These are phyloP conservation scores for Cutaneotrichosporon sp. DNA, from an alignment of 1,284 basidiomycete genomes.

Conservation along the genomic window DNA sequence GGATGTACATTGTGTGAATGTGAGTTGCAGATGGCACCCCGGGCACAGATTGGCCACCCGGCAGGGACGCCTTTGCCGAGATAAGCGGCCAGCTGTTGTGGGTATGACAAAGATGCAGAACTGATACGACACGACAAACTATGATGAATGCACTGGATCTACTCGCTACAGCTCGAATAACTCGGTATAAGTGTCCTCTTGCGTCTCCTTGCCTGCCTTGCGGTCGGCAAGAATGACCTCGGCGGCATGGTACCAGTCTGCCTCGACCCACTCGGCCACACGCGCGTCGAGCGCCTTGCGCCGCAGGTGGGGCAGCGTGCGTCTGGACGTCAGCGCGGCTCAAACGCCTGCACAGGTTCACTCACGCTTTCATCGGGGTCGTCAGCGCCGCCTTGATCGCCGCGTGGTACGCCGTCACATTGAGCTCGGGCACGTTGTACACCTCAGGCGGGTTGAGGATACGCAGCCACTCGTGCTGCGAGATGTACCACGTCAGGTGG, in stretches of 20 bases:
- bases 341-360: not conserved
- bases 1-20: too few relatives aligned
- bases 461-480: slow-evolving; percentile 5
- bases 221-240: slow-evolving; percentile 9
- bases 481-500: not conserved
- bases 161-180: slow-evolving; percentile 11
- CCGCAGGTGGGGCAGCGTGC: slow-evolving; percentile 8
- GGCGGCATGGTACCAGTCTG: slow-evolving; percentile 18
- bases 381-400: slow-evolving; percentile 19
- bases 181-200: not conserved
- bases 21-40: too few relatives aligned
- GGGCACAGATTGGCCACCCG: too few relatives aligned
- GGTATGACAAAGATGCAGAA: too few relatives aligned
- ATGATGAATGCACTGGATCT: too few relatives aligned
- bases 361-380: slow-evolving; percentile 19
- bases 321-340: too few relatives aligned
- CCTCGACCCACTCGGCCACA: slow-evolving; percentile 16
- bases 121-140: too few relatives aligned
- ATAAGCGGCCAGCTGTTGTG: too few relatives aligned
- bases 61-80: too few relatives aligned
- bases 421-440: slow-evolving; percentile 23
- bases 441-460: slow-evolving; percentile 10
- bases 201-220: slow-evolving; percentile 5
- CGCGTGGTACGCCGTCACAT: slow-evolving; percentile 19
- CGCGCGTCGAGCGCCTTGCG: slow-evolving; percentile 16